Evolutionary conservation across 202 grass and related monocot species (phyloP).

Genomic region (Zoysia matrella): DNA sequence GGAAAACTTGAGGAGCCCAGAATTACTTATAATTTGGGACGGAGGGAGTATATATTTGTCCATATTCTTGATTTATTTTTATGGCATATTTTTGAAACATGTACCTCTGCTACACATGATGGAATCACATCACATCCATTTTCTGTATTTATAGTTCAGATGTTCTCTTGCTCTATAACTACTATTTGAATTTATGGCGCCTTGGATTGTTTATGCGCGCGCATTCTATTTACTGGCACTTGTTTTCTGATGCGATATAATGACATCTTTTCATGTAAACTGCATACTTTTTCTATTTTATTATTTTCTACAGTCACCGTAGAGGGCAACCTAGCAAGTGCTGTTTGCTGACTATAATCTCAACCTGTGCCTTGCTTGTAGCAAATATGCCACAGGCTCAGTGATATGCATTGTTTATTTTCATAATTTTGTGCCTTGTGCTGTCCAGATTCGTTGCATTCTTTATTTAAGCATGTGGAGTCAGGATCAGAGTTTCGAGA

Average conservation of each 20-base stretch:
- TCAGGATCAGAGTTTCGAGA: too few species aligned
- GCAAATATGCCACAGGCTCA: neutral
- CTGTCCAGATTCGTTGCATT: conserved; percentile 63
- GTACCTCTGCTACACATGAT: neutral
- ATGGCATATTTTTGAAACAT: conserved; percentile 7
- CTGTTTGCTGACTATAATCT: neutral
- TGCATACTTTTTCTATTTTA: neutral
- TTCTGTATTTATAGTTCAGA: neutral
- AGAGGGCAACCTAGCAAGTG: too few species aligned
- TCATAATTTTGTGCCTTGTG: conserved; percentile 33
- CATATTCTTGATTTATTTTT: conserved; percentile 8
- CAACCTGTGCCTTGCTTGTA: neutral
- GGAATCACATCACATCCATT: neutral
- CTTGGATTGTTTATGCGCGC: neutral
- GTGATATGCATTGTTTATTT: conserved; percentile 14
- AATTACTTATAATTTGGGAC: too few species aligned
- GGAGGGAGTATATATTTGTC: conserved; percentile 6
- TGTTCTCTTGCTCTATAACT: conserved; percentile 32
- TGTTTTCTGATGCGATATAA: neutral
- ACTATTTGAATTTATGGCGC: conserved; percentile 15
- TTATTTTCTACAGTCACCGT: neutral
- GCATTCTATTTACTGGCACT: neutral
- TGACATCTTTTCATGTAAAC: neutral
- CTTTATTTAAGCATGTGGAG: too few species aligned
- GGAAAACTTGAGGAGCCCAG: too few species aligned